Base-by-base conservation (phyloP, 805 yeast species). In the Candida easanensis region DNA sequence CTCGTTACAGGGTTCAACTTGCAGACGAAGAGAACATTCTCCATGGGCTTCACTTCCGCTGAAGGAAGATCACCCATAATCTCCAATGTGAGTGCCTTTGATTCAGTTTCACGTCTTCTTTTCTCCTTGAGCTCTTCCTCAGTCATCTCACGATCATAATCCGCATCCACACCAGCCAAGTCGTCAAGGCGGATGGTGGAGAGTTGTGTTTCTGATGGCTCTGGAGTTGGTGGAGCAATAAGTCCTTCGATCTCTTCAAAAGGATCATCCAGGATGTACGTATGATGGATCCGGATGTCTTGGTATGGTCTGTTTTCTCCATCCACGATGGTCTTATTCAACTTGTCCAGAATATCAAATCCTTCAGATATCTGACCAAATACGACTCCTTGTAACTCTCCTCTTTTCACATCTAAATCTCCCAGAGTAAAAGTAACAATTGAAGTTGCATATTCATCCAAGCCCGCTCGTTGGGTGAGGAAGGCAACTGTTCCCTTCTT, bases 41-140 rank as follows among this genome's bases (percentile, higher is more conserved):
- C 88, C 40, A 79, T 70, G 0, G 89, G 88, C 48, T 72, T 71
- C 19, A 72, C 74, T 17, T 73, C 73, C 2, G 83, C 79, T 28
- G 69, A 66, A 1, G 84, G 82, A 7, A 82, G 49, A 51, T 82
- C 88, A 0, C 86, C 86, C 34, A 82, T 65, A 47, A 82, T 62
- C 52, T 82, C 87, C 37, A 82, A 61, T 0, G 87, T 74, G 26
- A 82, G 57, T 2, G 86, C 84, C 43, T 78, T 78, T 2, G 80
- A 65, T 4, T 69, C 62, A 1, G 80, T 70, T 27, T 69, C 70
- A 16, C 56, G 61, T 18, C 62, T 64, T 21, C 52, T 48, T 33
- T 52, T 49, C 31, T 52, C 41, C 35, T 57, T 54, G 13, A 55
- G 50, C 28, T 57, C 63, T 14, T 49, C 56, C 25, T 63, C 69